Conservation (phyloP, 768 basidiomycete species). For the Tricholoma terreum region DNA sequence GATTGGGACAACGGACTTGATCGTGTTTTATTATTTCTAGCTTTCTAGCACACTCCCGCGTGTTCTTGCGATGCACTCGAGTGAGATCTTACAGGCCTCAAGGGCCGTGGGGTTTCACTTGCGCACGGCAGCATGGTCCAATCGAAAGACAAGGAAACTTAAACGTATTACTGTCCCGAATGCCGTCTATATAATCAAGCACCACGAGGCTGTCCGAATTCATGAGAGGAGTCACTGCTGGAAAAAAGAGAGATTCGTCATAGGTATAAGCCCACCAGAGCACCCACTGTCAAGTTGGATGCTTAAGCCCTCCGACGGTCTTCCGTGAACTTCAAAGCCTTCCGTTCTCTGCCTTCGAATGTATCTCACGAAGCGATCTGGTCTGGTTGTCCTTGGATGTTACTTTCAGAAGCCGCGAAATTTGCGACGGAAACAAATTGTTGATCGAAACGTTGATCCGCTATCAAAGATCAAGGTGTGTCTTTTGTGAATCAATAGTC, state of each 20-base stretch:
- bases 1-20: neutral
- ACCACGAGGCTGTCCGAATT: neutral
- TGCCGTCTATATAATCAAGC: neutral
- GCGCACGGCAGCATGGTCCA: neutral
- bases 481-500: conserved; percentile 6
- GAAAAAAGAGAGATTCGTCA: no score
- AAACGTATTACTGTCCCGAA: no score
- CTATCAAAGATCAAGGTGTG: conserved; percentile 4
- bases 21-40: no score
- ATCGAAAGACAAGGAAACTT: neutral
- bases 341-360: neutral
- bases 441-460: neutral
- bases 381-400: no score
- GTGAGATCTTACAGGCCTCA: no score
- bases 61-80: no score
- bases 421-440: conserved; percentile 10
- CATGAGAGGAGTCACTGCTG: neutral
- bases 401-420: conserved; percentile 6
- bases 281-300: no score
- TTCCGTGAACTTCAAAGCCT: neutral
- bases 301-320: no score
- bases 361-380: neutral
- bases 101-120: neutral
- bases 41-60: neutral
- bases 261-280: no score